Conservation (phyloP, 139 green algal species). For the Pleodorina starrii region DNA sequence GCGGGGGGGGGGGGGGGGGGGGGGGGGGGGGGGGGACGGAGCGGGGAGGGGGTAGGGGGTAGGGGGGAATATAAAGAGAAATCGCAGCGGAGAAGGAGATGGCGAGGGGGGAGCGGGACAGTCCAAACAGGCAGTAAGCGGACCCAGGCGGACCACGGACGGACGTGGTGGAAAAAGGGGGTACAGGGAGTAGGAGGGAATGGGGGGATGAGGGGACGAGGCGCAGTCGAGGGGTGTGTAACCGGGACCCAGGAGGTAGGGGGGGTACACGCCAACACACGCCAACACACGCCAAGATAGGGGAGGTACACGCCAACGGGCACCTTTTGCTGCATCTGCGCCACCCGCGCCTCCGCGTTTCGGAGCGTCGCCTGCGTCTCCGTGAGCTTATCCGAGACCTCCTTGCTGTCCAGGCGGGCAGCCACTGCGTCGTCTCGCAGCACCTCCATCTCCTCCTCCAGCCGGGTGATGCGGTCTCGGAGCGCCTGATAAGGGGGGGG, state of each 20-base stretch:
- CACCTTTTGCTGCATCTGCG: conserved; percentile 37
- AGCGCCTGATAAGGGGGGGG: conserved; percentile 7
- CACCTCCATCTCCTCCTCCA: not conserved
- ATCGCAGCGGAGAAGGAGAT: too few relatives aligned
- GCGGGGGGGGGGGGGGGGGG: not conserved
- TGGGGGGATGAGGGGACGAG: too few relatives aligned
- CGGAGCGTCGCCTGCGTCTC: not conserved
- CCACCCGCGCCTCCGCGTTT: conserved; percentile 7
- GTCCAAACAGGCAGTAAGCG: too few relatives aligned
- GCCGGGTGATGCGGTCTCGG: not conserved
- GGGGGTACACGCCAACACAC: too few relatives aligned
- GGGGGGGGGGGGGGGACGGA: not conserved
- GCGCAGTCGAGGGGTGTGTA: too few relatives aligned
- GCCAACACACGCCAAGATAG: not conserved
- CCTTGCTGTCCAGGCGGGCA: not conserved
- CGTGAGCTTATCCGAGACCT: not conserved
- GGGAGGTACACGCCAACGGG: not conserved
- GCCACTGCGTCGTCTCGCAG: not conserved
- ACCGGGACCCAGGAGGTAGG: too few relatives aligned
- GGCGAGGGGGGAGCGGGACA: too few relatives aligned
- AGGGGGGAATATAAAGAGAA: not conserved
- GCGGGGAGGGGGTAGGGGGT: not conserved
- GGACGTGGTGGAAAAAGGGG: too few relatives aligned
- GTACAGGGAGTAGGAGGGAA: too few relatives aligned
- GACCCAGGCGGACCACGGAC: too few relatives aligned